These are phyloP conservation scores for Fragilaria crotonensis DNA, from an alignment of 108 stramenopile genomes.

Conservation along the genomic window DNA sequence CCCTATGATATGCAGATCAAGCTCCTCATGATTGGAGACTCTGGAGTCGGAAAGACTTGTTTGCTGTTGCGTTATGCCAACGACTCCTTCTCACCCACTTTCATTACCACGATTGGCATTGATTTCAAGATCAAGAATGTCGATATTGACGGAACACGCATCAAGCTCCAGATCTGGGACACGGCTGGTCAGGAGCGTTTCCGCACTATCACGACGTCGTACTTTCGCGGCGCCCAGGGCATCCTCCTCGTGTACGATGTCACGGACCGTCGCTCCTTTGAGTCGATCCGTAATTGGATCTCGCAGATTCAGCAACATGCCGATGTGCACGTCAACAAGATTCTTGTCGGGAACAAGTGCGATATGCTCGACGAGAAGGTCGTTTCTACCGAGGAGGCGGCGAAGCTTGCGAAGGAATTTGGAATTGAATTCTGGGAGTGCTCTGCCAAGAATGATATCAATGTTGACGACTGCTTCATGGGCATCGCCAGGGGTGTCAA, in stretches of 20 bases:
- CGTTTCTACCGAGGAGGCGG: slow-evolving; percentile 92
- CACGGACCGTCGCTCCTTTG: slow-evolving; percentile 96
- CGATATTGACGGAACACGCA: slow-evolving; percentile 87
- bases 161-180: slow-evolving; percentile 96
- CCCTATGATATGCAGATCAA: slow-evolving; percentile 99
- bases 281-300: slow-evolving; percentile 97
- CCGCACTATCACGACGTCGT: slow-evolving; percentile 93
- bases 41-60: slow-evolving; percentile 98
- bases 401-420: slow-evolving; percentile 88
- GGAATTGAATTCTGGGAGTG: slow-evolving; percentile 96
- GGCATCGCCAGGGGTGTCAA: slow-evolving; percentile 78
- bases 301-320: slow-evolving; percentile 96
- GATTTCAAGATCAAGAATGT: slow-evolving; percentile 97
- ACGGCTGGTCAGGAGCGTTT: slow-evolving; percentile 91
- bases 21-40: slow-evolving; percentile 99
- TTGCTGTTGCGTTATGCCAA: slow-evolving; percentile 98
- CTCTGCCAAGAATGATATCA: slow-evolving; percentile 92
- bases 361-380: slow-evolving; percentile 94
- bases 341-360: slow-evolving; percentile 99
- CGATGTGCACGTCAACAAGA: slow-evolving; percentile 93
- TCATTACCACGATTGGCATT: slow-evolving; percentile 98
- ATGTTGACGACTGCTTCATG: slow-evolving; percentile 86
- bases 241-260: slow-evolving; percentile 98
- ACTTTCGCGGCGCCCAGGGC: slow-evolving; percentile 97
- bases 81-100: slow-evolving; percentile 96